phyloP scores from a whole-genome alignment of 495 filamentous ascomycete species.

The Xylaria nigripes region DNA sequence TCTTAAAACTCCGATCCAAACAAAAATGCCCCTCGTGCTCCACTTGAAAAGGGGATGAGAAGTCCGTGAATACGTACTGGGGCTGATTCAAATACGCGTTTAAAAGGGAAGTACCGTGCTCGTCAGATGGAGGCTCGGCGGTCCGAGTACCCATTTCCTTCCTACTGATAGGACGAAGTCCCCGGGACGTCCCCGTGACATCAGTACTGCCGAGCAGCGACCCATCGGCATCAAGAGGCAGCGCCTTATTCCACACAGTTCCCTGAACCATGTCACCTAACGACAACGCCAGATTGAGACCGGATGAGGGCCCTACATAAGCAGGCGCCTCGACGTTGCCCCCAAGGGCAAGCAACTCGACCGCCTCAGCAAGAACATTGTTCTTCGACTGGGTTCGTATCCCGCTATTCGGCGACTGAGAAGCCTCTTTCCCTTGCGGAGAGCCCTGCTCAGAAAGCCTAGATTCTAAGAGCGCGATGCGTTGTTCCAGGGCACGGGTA shows the following conservation, averaged over 20 bases:
- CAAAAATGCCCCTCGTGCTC: too few species aligned
- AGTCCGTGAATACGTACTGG: slow-evolving; percentile 19
- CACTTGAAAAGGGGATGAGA: neutral
- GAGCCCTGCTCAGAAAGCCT: slow-evolving; percentile 25
- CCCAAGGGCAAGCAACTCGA: slow-evolving; percentile 44
- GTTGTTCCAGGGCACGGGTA: slow-evolving; percentile 41
- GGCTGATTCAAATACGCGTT: slow-evolving; percentile 40
- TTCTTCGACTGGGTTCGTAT: slow-evolving; percentile 21
- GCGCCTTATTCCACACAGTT: slow-evolving; percentile 45
- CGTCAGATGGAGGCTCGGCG: slow-evolving; percentile 42
- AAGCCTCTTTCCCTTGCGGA: slow-evolving; percentile 2
- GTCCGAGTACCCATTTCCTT: slow-evolving; percentile 34
- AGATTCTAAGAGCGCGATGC: slow-evolving; percentile 39
- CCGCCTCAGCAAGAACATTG: slow-evolving; percentile 43
- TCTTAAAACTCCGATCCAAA: too few species aligned
- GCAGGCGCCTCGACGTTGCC: slow-evolving; percentile 38
- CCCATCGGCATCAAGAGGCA: slow-evolving; percentile 30
- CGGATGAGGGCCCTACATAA: slow-evolving; percentile 48
- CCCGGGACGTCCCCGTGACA: slow-evolving; percentile 16
- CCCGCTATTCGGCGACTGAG: slow-evolving; percentile 8
- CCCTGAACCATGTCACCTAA: slow-evolving; percentile 48
- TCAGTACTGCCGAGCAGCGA: slow-evolving; percentile 24
- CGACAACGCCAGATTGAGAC: slow-evolving; percentile 41
- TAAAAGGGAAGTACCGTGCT: slow-evolving; percentile 39
- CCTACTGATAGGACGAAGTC: slow-evolving; percentile 5